These are phyloP conservation scores for Boeremia exigua DNA, from an alignment of 2,329 filamentous ascomycete genomes.

Conservation along the genomic window DNA sequence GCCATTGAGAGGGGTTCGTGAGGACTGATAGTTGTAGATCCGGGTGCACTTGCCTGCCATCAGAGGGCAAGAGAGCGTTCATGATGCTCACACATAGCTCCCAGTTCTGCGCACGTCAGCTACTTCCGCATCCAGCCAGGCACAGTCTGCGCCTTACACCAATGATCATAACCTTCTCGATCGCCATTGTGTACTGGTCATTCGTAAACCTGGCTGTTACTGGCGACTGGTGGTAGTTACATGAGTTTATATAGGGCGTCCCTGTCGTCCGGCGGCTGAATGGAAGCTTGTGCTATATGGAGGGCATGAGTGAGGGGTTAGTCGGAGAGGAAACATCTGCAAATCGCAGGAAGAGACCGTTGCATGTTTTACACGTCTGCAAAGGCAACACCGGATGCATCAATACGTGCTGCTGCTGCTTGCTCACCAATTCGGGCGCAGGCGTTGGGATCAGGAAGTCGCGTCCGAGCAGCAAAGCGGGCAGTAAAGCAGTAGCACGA, in stretches of 20 bases:
- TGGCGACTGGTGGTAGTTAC: background rate
- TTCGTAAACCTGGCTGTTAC: background rate
- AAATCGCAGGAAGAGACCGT: background rate
- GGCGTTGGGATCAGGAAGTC: background rate
- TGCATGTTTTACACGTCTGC: background rate
- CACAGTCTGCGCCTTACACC: constrained; percentile 23
- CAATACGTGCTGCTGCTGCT: background rate
- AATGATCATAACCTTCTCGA: constrained; percentile 33
- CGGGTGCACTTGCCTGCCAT: background rate
- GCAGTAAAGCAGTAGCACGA: background rate
- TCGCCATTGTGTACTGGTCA: constrained; percentile 19
- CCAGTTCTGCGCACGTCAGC: constrained; percentile 31
- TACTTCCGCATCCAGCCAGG: background rate
- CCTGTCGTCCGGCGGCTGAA: constrained; percentile 28
- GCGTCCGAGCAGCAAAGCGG: background rate
- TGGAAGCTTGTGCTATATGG: constrained; percentile 21
- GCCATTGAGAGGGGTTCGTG: constrained; percentile 33
- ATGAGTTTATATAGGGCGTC: background rate
- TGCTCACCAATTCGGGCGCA: background rate
- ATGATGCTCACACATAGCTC: constrained; percentile 33
- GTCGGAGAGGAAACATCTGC: background rate
- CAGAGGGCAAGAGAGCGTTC: constrained; percentile 24
- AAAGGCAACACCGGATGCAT: background rate
- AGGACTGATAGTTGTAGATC: constrained; percentile 30
- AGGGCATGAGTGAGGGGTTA: constrained; percentile 7